Base-by-base conservation (phyloP, 78 protist genomes). In the Dictyostelium firmibasis region DNA sequence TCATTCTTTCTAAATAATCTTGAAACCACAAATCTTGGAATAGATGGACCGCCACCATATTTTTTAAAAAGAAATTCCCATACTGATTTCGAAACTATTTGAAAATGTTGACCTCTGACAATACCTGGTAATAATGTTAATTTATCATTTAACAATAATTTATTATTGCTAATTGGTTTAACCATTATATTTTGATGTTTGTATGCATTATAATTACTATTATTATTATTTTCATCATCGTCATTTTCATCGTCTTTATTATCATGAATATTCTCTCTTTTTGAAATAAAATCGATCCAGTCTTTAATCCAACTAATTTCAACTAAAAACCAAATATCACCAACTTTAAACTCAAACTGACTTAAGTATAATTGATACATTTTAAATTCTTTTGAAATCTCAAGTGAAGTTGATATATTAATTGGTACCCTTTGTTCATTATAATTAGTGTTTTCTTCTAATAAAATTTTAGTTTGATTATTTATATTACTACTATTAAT, bases 311-410 rank as follows among this genome's bases (percentile, higher is more conserved):
- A 87, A 35, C 23, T 11, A 31, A 77, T n/a, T 25, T 43, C 69
- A 23, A 87, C 69, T 35, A 87, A 53, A 78, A 41, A 87, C 93
- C 93, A 87, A 11, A 14, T 27, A 18, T 87, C 93, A 41, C 44
- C 67, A 7, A 87, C 16, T n/a, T 60, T 78, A 11, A 87, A 62
- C n/a, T 38, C 60, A 27, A 16, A 14, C 27, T 43, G 31, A 44
- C 9, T 31, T 78, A 47, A n/a, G 29, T 25, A 44, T 9, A 43
- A 47, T 44, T 16, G 33, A 13, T 38, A 11, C 1, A 18, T 44
- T 44, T 78, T 41, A 47, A 27, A 20, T 38, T 75, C 41, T 74
- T 20, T 29, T 36, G 23, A 33, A 35, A 20, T 36, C 7, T n/a
- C n/a, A n/a, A 3, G 3, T 3, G 50, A 75, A 20, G 16, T 36